phyloP scores from a whole-genome alignment of 306 rosid genomes.

The Cucumis cinereus region DNA sequence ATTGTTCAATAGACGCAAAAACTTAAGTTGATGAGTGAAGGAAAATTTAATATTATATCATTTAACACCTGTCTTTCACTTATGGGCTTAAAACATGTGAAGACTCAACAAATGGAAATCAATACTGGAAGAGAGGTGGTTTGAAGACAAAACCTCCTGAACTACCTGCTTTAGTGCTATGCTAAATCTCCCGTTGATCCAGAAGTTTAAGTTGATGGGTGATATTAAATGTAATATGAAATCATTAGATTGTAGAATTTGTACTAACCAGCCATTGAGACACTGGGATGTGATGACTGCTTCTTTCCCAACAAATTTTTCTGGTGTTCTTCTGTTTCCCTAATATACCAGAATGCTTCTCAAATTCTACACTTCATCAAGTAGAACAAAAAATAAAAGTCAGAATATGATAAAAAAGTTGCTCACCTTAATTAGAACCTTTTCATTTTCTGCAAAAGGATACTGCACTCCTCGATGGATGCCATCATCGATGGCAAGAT shows the following conservation, averaged over 20 bases:
- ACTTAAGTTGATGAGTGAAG: too few relatives aligned
- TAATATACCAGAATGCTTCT: constrained; percentile 22
- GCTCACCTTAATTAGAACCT: constrained; percentile 81
- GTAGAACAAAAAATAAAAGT: not conserved
- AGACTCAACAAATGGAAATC: too few relatives aligned
- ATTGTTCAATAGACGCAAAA: too few relatives aligned
- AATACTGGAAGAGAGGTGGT: too few relatives aligned
- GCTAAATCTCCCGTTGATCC: too few relatives aligned
- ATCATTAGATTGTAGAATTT: not conserved
- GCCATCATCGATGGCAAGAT: constrained; percentile 44
- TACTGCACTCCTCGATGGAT: constrained; percentile 68
- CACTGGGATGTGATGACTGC: constrained; percentile 97
- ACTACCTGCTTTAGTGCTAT: too few relatives aligned
- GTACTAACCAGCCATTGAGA: constrained; percentile 97
- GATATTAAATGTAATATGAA: too few relatives aligned
- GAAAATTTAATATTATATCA: too few relatives aligned
- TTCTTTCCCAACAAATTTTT: constrained; percentile 97
- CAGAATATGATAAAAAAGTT: not conserved
- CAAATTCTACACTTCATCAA: constrained; percentile 2
- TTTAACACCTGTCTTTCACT: too few relatives aligned
- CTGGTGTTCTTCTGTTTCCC: constrained; percentile 97
- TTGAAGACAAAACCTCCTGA: too few relatives aligned
- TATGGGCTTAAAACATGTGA: too few relatives aligned
- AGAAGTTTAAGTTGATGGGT: too few relatives aligned
- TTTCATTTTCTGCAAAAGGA: constrained; percentile 92